Percentiles rank a stretch among this genome's conserved stretches.
These are phyloP conservation scores for Marasmius fiardii DNA, from an alignment of 1,284 basidiomycete species.

Conservation along the genomic window DNA sequence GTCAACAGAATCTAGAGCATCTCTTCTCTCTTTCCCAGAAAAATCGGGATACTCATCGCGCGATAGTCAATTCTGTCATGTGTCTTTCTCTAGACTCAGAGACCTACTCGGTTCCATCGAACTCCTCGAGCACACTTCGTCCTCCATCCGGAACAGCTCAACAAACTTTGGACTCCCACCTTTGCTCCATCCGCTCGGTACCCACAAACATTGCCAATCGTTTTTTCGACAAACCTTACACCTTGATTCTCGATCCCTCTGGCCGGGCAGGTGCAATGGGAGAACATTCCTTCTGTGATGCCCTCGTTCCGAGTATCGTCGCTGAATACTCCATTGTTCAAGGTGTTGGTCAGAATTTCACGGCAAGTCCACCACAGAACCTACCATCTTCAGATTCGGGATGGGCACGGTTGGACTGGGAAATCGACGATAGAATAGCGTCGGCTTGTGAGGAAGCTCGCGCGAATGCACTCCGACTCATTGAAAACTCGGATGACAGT, in stretches of 20 bases:
- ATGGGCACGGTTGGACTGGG: slow-evolving; percentile 78
- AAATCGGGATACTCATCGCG: slow-evolving; percentile 60
- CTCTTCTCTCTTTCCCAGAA: slow-evolving; percentile 64
- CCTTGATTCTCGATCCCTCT: slow-evolving; percentile 83
- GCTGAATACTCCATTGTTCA: slow-evolving; percentile 80
- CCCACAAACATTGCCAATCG: slow-evolving; percentile 71
- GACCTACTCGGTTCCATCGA: slow-evolving; percentile 43
- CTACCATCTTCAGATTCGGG: slow-evolving; percentile 24
- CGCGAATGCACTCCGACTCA: slow-evolving; percentile 55
- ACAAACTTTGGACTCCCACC: slow-evolving; percentile 66
- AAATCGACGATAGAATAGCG: slow-evolving; percentile 60
- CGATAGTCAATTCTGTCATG: slow-evolving; percentile 77
- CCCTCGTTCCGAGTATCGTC: slow-evolving; percentile 89
- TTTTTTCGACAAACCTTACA: slow-evolving; percentile 92
- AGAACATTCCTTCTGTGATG: slow-evolving; percentile 93
- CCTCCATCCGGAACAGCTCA: slow-evolving; percentile 18
- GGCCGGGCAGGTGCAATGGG: slow-evolving; percentile 86
- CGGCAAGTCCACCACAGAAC: slow-evolving; percentile 16
- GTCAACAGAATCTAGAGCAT: slow-evolving; percentile 63
- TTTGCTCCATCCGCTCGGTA: slow-evolving; percentile 74
- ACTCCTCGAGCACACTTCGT: slow-evolving; percentile 21
- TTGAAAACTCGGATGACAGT: slow-evolving; percentile 81
- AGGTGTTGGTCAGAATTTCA: slow-evolving; percentile 47
- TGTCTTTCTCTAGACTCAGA: slow-evolving; percentile 67
- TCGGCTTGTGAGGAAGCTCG: slow-evolving; percentile 62